Conservation (phyloP, 164 flowering plant genomes). For the Vitis labrusca region DNA sequence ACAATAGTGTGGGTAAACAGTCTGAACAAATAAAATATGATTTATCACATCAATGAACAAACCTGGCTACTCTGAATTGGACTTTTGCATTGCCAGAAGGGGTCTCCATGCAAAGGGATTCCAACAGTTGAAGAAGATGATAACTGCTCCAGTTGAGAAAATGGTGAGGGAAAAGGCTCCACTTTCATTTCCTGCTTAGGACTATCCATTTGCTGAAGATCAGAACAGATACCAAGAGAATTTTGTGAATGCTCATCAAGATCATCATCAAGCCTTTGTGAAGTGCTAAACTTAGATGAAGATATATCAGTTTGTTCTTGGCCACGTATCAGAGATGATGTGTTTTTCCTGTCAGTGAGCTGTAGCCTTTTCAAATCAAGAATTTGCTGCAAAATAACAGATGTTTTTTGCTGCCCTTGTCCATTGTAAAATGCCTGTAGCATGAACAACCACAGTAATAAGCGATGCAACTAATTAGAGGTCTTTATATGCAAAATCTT, state of each 20-base stretch:
- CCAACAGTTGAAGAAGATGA: slow-evolving; percentile 31
- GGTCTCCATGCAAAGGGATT: slow-evolving; percentile 43
- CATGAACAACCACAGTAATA: not conserved
- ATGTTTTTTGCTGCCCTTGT: slow-evolving; percentile 25
- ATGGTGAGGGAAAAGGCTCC: slow-evolving; percentile 35
- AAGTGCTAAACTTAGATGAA: slow-evolving; percentile 15
- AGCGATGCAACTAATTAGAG: not conserved
- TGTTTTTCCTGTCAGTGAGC: slow-evolving; percentile 32
- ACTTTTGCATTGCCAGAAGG: slow-evolving; percentile 61
- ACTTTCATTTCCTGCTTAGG: slow-evolving; percentile 25
- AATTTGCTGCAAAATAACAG: slow-evolving; percentile 59
- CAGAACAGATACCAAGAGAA: slow-evolving; percentile 20
- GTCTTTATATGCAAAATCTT: not conserved
- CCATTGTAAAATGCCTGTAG: slow-evolving; percentile 26
- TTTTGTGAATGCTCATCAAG: slow-evolving; percentile 20
- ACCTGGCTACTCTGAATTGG: slow-evolving; percentile 56
- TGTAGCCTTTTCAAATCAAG: slow-evolving; percentile 61
- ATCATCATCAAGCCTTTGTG: slow-evolving; percentile 21
- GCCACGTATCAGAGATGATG: slow-evolving; percentile 21
- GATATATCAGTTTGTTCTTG: slow-evolving; percentile 24
- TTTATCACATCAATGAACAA: slow-evolving; percentile 11
- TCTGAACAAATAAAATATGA: not conserved
- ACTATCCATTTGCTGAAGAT: slow-evolving; percentile 26
- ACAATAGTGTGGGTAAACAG: not conserved
- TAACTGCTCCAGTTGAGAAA: slow-evolving; percentile 43